Conservation (phyloP, 169 alveolate genomes). For the Babesia gibsoni region DNA sequence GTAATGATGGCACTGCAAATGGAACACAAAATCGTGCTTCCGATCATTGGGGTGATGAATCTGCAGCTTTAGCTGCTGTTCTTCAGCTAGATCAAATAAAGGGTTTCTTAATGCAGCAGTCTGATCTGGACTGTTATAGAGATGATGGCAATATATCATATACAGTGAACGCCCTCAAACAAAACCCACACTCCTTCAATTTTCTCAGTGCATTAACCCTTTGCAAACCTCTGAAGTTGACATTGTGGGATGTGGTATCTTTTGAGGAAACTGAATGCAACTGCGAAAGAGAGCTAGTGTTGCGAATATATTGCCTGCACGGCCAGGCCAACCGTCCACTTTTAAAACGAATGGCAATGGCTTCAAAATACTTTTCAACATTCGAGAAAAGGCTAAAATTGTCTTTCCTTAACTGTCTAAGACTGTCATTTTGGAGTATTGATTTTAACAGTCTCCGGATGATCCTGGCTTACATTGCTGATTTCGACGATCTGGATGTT, state of each 20-base stretch:
- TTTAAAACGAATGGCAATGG: background rate
- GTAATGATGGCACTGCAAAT: background rate
- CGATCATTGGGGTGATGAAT: slow-evolving; percentile 22
- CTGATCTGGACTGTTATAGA: slow-evolving; percentile 28
- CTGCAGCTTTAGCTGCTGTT: slow-evolving; percentile 8
- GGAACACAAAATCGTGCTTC: background rate
- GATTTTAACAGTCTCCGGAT: slow-evolving; percentile 24
- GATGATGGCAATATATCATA: slow-evolving; percentile 11
- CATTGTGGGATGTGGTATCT: slow-evolving; percentile 25
- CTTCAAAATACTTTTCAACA: background rate
- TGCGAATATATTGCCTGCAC: slow-evolving; percentile 17
- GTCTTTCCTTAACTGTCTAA: slow-evolving; percentile 17
- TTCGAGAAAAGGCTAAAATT: slow-evolving; percentile 6
- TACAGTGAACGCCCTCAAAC: background rate
- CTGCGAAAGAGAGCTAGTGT: slow-evolving; percentile 26
- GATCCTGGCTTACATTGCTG: slow-evolving; percentile 7
- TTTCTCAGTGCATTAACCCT: slow-evolving; percentile 18
- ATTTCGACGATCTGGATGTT: slow-evolving; percentile 15
- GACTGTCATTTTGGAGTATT: slow-evolving; percentile 23
- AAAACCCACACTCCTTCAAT: slow-evolving; percentile 3
- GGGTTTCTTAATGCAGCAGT: slow-evolving; percentile 5
- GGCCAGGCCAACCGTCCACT: slow-evolving; percentile 5
- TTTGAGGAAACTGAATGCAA: slow-evolving; percentile 10
- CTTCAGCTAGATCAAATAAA: background rate
- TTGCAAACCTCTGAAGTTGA: slow-evolving; percentile 24